A percentile compares a stretch with the other conserved stretches of the same genome.
These are phyloP conservation scores for Trichosanthes cucumerina DNA, from an alignment of 306 rosid genomes.

Conservation along the genomic window DNA sequence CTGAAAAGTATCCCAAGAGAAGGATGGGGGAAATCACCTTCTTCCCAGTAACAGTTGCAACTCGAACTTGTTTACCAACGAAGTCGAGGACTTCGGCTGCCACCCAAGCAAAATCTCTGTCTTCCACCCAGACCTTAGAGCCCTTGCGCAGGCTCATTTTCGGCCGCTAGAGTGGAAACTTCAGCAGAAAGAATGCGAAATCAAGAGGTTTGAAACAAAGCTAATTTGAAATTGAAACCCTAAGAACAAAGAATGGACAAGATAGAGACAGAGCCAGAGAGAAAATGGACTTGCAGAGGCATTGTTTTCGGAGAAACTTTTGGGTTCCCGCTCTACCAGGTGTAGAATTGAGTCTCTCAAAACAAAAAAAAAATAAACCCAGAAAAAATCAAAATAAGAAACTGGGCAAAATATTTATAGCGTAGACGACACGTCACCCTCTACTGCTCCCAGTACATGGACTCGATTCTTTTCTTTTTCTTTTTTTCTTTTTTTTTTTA, in stretches of 20 bases:
- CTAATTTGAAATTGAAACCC: conserved; percentile 35
- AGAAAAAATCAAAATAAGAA: conserved; percentile 16
- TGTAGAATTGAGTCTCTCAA: conserved; percentile 19
- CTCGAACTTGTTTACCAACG: conserved; percentile 29
- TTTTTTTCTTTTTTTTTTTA: background rate
- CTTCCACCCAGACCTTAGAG: conserved; percentile 84
- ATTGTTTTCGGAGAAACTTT: conserved; percentile 27
- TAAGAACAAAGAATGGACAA: conserved; percentile 20
- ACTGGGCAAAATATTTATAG: conserved; percentile 15
- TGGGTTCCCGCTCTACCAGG: conserved; percentile 78
- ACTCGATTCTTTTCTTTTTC: background rate
- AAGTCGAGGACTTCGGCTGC: conserved; percentile 59
- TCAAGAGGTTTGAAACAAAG: conserved; percentile 10
- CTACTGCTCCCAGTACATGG: background rate
- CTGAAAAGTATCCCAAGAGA: background rate
- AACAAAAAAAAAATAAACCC: conserved; percentile 13
- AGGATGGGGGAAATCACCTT: conserved; percentile 35
- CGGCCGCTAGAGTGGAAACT: conserved; percentile 4
- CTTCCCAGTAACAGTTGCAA: conserved; percentile 48
- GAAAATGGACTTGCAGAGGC: conserved; percentile 17
- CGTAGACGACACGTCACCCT: conserved; percentile 21
- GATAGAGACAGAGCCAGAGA: conserved; percentile 12
- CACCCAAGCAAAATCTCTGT: conserved; percentile 58
- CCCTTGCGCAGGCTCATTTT: conserved; percentile 65
- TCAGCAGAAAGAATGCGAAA: background rate